Evolutionary conservation across 202 grass and related monocot species (phyloP).

Genomic region (Elaeis oleifera): DNA sequence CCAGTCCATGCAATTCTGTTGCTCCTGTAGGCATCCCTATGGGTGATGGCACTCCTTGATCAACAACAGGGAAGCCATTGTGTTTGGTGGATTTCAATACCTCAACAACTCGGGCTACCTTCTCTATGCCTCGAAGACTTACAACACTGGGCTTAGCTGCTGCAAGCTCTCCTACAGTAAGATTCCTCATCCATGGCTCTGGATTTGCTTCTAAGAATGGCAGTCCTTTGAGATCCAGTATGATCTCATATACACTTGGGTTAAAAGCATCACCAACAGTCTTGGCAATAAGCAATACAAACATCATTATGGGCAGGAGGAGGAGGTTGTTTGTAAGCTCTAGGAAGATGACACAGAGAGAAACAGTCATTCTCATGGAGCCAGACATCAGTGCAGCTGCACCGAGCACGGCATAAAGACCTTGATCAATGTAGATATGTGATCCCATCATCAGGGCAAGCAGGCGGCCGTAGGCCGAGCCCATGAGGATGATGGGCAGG

Average conservation of each 20-base stretch:
- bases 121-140: not conserved
- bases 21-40: not conserved
- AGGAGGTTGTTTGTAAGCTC: slow-evolving; percentile 16
- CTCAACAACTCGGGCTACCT: not conserved
- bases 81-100: not conserved
- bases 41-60: not conserved
- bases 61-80: slow-evolving; percentile 11
- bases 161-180: not conserved
- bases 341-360: slow-evolving; percentile 9
- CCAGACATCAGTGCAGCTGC: slow-evolving; percentile 1
- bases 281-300: slow-evolving; percentile 12
- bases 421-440: not conserved
- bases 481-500: slow-evolving; percentile 8
- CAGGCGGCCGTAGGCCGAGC: not conserved
- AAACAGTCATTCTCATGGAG: slow-evolving; percentile 18
- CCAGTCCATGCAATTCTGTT: slow-evolving; percentile 1
- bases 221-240: slow-evolving; percentile 5
- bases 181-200: slow-evolving; percentile 16
- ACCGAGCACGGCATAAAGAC: slow-evolving; percentile 7
- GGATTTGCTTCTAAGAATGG: slow-evolving; percentile 13
- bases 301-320: slow-evolving; percentile 6
- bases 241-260: slow-evolving; percentile 3
- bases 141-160: not conserved
- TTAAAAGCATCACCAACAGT: slow-evolving; percentile 8
- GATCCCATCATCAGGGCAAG: not conserved